Conservation (phyloP, 2,329 filamentous ascomycete species). For the Stemphylium beticola region DNA sequence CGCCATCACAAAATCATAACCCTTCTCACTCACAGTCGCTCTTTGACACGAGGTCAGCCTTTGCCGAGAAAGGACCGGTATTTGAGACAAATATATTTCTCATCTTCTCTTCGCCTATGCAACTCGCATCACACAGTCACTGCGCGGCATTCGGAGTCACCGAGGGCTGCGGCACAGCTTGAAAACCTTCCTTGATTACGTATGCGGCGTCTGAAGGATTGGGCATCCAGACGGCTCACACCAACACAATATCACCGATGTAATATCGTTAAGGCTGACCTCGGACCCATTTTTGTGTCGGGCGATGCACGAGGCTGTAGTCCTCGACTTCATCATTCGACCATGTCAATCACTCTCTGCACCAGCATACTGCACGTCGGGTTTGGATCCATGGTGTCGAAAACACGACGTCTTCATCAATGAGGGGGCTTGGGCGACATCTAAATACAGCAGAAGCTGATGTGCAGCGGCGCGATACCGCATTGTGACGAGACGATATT, state of each 20-base stretch:
- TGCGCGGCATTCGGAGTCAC: not conserved
- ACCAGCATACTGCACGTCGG: too few species aligned
- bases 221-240: not conserved
- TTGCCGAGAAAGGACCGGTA: not conserved
- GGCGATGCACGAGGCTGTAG: not conserved
- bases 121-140: not conserved
- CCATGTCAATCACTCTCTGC: too few species aligned
- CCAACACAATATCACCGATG: not conserved
- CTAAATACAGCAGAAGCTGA: not conserved
- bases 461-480: not conserved
- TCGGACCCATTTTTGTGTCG: not conserved
- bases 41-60: not conserved
- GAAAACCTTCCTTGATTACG: conserved; percentile 2
- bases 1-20: conserved; percentile 4
- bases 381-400: too few species aligned
- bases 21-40: not conserved
- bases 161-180: conserved; percentile 16
- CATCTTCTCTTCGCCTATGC: not conserved
- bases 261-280: not conserved
- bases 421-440: not conserved
- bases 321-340: too few species aligned
- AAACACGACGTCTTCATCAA: not conserved
- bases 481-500: not conserved
- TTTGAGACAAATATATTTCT: not conserved
- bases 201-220: conserved; percentile 8